Percentiles rank a stretch among this genome's conserved stretches.
phyloP scores from a whole-genome alignment of 768 basidiomycete species.

The Tulasnella sp. region DNA sequence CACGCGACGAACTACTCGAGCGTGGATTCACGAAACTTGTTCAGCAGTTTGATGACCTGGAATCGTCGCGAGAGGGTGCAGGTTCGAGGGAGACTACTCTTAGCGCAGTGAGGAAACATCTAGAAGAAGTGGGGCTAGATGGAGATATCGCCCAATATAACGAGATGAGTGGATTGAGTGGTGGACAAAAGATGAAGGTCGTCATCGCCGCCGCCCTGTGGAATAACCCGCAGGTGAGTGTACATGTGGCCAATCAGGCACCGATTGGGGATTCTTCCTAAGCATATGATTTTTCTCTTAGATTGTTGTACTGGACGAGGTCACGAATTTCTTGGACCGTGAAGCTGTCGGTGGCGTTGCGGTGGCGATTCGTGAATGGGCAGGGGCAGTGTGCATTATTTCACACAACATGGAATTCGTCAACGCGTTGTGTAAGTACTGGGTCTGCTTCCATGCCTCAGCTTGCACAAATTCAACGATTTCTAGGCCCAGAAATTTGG shows the following conservation, averaged over 20 bases:
- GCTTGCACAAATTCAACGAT: not conserved
- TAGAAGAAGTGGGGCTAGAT: conserved; percentile 93
- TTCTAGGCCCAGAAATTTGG: conserved; percentile 84
- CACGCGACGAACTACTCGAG: conserved; percentile 73
- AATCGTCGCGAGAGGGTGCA: conserved; percentile 91
- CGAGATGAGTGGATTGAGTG: conserved; percentile 88
- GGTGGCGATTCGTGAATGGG: conserved; percentile 92
- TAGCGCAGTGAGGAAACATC: conserved; percentile 76
- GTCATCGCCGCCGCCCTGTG: conserved; percentile 92
- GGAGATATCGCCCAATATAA: conserved; percentile 98
- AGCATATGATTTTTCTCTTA: not conserved
- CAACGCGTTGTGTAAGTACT: conserved; percentile 60
- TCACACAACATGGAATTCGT: conserved; percentile 89
- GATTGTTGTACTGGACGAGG: conserved; percentile 57
- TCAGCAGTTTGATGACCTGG: conserved; percentile 92
- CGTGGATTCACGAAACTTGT: conserved; percentile 87
- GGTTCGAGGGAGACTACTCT: conserved; percentile 80
- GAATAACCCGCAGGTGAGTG: conserved; percentile 76
- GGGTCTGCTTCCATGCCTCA: conserved; percentile 15
- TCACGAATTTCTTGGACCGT: conserved; percentile 95
- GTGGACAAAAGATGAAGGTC: conserved; percentile 96
- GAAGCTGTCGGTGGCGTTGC: conserved; percentile 93
- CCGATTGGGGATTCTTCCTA: no score
- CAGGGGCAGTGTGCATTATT: conserved; percentile 90
- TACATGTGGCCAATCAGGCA: no score